A percentile compares a stretch with the other conserved stretches of the same genome.
phyloP scores from a whole-genome alignment of 2,329 filamentous ascomycete genomes.

The Daldinia eschscholtzii region DNA sequence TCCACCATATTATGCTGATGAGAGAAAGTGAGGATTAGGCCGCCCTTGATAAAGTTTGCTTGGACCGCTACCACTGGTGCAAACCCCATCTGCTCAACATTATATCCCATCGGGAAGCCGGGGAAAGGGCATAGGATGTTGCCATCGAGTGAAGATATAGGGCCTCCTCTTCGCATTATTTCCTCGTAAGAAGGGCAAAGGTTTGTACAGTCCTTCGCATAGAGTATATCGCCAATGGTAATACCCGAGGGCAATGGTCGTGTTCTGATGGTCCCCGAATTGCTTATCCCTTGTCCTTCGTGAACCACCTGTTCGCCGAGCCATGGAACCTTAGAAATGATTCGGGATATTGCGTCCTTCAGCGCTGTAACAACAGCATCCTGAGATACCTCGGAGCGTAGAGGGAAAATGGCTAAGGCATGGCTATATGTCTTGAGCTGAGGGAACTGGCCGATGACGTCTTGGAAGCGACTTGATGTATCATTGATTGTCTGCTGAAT shows the following conservation, averaged over 20 bases:
- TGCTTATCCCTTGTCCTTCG: background rate
- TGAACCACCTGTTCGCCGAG: background rate
- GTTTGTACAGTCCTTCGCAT: background rate
- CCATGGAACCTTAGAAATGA: background rate
- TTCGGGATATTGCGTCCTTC: background rate
- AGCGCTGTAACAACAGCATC: background rate
- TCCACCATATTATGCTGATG: background rate
- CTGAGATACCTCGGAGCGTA: background rate
- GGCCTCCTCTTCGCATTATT: background rate
- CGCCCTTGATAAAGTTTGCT: constrained; percentile 49
- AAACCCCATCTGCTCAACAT: constrained; percentile 23
- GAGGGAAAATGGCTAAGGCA: background rate
- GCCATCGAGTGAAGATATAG: constrained; percentile 45
- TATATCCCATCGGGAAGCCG: constrained; percentile 49
- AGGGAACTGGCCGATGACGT: background rate
- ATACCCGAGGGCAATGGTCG: background rate
- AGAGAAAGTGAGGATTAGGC: constrained; percentile 44
- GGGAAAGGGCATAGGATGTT: constrained; percentile 47
- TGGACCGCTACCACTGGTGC: constrained; percentile 45
- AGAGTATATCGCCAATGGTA: background rate
- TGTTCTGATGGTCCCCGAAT: background rate
- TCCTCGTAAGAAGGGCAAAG: constrained; percentile 1
- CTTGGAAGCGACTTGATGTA: background rate
- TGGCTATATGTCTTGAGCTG: constrained; percentile 4
- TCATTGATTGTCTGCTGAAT: background rate